Conservation (phyloP, 2,329 filamentous ascomycete species). For the Rhytidhysteron rufulum region DNA sequence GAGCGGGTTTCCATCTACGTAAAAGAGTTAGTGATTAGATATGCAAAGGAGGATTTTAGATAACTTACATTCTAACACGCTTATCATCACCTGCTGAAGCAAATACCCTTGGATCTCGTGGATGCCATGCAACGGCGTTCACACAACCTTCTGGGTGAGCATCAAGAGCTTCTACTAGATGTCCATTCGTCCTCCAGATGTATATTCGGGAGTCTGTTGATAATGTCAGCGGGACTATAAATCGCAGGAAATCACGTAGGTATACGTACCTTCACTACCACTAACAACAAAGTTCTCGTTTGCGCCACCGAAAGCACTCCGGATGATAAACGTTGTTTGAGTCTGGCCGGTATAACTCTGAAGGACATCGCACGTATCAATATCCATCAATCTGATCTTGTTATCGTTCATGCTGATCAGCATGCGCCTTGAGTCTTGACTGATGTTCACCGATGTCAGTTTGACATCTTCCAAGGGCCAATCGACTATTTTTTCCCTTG, state of each 20-base stretch:
- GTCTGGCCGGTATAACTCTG: constrained; percentile 72
- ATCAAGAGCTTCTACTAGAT: constrained; percentile 69
- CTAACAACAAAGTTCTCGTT: constrained; percentile 88
- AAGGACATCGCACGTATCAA: constrained; percentile 67
- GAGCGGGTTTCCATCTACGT: constrained; percentile 5
- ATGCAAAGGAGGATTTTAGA: neutral
- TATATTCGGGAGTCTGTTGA: constrained; percentile 64
- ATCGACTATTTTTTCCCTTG: constrained; percentile 70
- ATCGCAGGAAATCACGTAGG: constrained; percentile 4
- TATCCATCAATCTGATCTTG: constrained; percentile 73
- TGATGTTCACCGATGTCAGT: constrained; percentile 77
- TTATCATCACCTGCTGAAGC: constrained; percentile 88
- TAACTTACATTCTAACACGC: constrained; percentile 70
- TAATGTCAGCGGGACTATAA: no score
- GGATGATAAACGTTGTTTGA: constrained; percentile 74
- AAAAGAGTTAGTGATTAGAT: neutral
- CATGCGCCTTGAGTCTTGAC: constrained; percentile 72
- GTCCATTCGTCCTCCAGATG: constrained; percentile 86
- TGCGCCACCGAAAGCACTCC: constrained; percentile 81
- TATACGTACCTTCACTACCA: constrained; percentile 76
- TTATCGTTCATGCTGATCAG: constrained; percentile 79
- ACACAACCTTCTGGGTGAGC: constrained; percentile 74
- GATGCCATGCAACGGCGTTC: constrained; percentile 88
- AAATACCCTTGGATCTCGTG: constrained; percentile 75
- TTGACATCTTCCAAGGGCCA: constrained; percentile 65